These are phyloP conservation scores for Candida multigemmis DNA, from an alignment of 805 yeast genomes.

Conservation along the genomic window DNA sequence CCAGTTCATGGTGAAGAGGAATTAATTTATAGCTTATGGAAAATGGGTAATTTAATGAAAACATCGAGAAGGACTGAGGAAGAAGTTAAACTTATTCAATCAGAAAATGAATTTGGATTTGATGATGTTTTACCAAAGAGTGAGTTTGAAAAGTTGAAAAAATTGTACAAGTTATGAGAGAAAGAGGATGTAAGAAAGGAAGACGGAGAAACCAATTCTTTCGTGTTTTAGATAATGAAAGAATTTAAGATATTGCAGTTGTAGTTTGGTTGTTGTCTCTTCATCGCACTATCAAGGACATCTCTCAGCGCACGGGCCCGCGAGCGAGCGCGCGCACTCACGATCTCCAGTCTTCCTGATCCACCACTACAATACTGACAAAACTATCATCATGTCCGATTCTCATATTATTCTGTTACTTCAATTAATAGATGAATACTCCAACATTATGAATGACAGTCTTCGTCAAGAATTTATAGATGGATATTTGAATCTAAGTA, in stretches of 20 bases:
- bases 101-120: slow-evolving; percentile 32
- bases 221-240: too few relatives aligned
- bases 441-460: slow-evolving; percentile 9
- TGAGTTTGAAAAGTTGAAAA: slow-evolving; percentile 33
- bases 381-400: not conserved
- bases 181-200: slow-evolving; percentile 2
- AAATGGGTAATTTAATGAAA: slow-evolving; percentile 47
- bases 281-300: too few relatives aligned
- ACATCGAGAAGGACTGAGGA: slow-evolving; percentile 37
- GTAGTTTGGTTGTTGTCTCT: too few relatives aligned
- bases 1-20: slow-evolving; percentile 52
- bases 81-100: slow-evolving; percentile 43
- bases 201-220: not conserved
- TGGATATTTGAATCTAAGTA: slow-evolving; percentile 32
- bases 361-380: not conserved
- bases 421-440: slow-evolving; percentile 23
- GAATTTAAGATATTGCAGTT: too few relatives aligned
- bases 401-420: slow-evolving; percentile 16
- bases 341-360: too few relatives aligned
- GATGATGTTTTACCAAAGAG: slow-evolving; percentile 34
- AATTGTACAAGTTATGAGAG: slow-evolving; percentile 23
- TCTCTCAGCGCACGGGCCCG: too few relatives aligned
- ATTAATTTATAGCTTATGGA: slow-evolving; percentile 46
- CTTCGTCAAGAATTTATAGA: slow-evolving; percentile 11
- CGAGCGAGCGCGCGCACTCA: too few relatives aligned